Evolutionary conservation across 192 early-diverging fungal genomes (phyloP), one percentile per base, ranked within the genome.

Genomic region (Coemansia sp.): DNA sequence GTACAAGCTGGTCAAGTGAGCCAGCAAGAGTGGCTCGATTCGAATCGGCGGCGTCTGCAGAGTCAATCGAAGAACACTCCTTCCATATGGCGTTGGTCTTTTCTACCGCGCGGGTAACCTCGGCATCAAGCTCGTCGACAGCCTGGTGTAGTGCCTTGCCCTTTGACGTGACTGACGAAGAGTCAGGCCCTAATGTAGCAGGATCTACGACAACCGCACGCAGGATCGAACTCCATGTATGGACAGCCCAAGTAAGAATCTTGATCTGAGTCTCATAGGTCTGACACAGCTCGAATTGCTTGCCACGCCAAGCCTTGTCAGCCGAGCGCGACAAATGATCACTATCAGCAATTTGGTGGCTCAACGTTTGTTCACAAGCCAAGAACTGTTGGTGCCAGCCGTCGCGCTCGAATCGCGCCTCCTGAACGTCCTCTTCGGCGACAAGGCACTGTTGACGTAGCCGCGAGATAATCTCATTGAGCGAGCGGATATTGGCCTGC

Each of bases 371-470:
- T 51, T 68, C 51, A 22, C 26, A 56, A 1, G 61, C 76, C 19
- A 61, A 7, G 31, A 34, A 58, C 55, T 78, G 60, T 44, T 78
- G 53, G 26, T 69, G 58, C 71, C 65, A 78, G n/a, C 71, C 76
- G 52, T 78, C 66, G 58, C 71, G 65, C 54, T 78, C 76, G n/a
- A 74, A 8, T 18, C 67, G 61, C 22, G 62, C 53, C 6, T 68
- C 73, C 38, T 74, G 67, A 19, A 74, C 24, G 4, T 69, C 58
- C 4, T 30, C 51, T 12, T 74, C 73, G 7, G 58, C 32, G 1
- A 48, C 44, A 18, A 65, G 55, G 30, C 62, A 65, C 19, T 74
- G 67, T 49, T 74, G 67, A 10, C 68, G 68, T 56, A 76, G 56
- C 21, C 65, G 54, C 23, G 52, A 34, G n/a, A 58, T 65, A 2